Percentiles rank a stretch among this genome's conserved stretches.
Conservation (phyloP, 1,284 basidiomycete genomes). For the Rhodotorula sp. region DNA sequence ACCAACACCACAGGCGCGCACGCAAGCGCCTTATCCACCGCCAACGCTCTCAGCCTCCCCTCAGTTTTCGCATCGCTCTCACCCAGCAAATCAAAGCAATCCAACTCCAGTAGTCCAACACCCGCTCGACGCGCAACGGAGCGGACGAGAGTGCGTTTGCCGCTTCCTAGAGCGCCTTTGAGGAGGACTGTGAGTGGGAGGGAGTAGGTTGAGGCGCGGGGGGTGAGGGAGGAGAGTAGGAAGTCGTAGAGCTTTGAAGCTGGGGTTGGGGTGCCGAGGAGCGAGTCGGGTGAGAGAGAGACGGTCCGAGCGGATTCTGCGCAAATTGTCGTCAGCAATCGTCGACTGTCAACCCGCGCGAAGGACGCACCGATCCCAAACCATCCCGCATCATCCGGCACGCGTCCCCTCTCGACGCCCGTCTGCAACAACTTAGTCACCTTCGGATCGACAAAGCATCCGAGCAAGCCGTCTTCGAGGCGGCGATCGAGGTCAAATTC, state of each 20-base stretch:
- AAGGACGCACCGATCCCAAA: constrained; percentile 50
- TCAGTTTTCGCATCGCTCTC: constrained; percentile 79
- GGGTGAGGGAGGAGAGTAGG: constrained; percentile 58
- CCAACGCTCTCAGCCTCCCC: constrained; percentile 63
- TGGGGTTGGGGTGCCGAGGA: constrained; percentile 8
- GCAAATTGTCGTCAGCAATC: neutral
- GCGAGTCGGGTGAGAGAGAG: neutral
- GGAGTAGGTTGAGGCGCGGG: constrained; percentile 59
- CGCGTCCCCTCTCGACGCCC: constrained; percentile 67
- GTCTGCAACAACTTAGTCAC: constrained; percentile 73
- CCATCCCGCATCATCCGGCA: constrained; percentile 64
- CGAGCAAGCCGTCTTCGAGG: constrained; percentile 62
- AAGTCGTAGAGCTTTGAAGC: constrained; percentile 39
- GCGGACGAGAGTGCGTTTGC: constrained; percentile 63
- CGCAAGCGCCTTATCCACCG: constrained; percentile 72
- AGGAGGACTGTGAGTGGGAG: constrained; percentile 67
- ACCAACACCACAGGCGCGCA: constrained; percentile 85
- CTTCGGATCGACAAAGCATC: constrained; percentile 76
- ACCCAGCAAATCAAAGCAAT: constrained; percentile 79
- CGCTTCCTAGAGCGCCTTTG: constrained; percentile 68
- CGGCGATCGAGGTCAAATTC: constrained; percentile 8
- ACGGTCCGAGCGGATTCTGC: neutral
- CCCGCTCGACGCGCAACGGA: constrained; percentile 64
- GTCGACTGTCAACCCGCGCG: no score
- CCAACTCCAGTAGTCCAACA: constrained; percentile 79